Evolutionary conservation across 257 asterid species (phyloP), one percentile per base, ranked within the genome.

Genomic region (Capsicum rhomboideum): DNA sequence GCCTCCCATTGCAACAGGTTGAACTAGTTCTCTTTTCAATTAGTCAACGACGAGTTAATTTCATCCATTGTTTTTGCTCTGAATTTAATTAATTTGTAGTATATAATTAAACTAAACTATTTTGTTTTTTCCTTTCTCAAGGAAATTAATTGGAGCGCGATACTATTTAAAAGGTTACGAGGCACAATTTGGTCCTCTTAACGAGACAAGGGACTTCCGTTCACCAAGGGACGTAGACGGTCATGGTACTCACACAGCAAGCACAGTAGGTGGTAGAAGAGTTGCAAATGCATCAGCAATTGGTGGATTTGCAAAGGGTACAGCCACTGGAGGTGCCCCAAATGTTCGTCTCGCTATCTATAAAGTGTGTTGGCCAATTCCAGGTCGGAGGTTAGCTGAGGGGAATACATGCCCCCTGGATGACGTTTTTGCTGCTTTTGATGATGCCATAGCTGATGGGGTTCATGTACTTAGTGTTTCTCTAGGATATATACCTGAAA

Each of bases 201-300:
- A 89, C 50, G 23, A 74, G 10, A 86, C 40, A 11, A n/a, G 42
- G n/a, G 92, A 91, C 78, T 86, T 72, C 61, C 59, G 66, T 52
- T 89, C 93, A 0, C 86, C 92, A 0, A 82, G 93, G 11, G 93
- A 90, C 55, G 40, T 55, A 21, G 17, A 85, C 52, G 89, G 93
- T 16, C 93, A 90, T 67, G 93, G 93, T 0, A 91, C 90, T 29
- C 93, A 91, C 85, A 83, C 92, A 6, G 54, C 93, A 16, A 74
- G 91, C 21, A 91, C 91, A 4, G 66, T 86, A 3, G 93, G 90
- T 6, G 93, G 92, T 55, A 84, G 91, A 46, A 82, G 84, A 44
- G 90, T 88, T 6, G 29, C 77, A 29, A 71, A 85, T 23, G 92
- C 87, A 49, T 61, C 91, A 20, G 87, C 87, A 8, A 3, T 86